Evolutionary conservation across 1,139 yeast genomes (phyloP).

Genomic region (Yamadazyma aaseri): DNA sequence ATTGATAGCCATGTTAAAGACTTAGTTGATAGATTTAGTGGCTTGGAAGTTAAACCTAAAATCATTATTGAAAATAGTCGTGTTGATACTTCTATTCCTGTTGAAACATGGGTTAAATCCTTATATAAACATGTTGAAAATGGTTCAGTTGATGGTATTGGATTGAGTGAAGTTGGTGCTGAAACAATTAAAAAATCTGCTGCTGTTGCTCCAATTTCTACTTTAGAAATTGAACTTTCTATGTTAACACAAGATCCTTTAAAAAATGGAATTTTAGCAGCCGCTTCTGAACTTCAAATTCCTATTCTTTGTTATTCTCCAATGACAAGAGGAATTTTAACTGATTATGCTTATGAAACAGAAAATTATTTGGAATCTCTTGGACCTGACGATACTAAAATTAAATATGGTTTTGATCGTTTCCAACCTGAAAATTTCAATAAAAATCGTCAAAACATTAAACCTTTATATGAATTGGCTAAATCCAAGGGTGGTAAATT

Average conservation of each 20-base stretch:
- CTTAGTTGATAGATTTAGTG: conserved; percentile 41
- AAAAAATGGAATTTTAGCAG: conserved; percentile 57
- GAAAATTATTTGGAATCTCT: conserved; percentile 12
- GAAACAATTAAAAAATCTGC: conserved; percentile 54
- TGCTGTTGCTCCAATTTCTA: conserved; percentile 48
- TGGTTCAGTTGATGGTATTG: conserved; percentile 61
- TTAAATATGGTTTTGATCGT: conserved; percentile 41
- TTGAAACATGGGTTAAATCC: conserved; percentile 47
- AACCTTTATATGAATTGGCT: conserved; percentile 47
- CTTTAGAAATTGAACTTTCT: conserved; percentile 75
- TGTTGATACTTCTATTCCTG: conserved; percentile 49
- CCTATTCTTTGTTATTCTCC: conserved; percentile 80
- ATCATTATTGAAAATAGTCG: conserved; percentile 72
- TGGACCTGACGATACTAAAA: conserved; percentile 41
- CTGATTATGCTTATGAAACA: conserved; percentile 51
- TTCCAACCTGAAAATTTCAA: conserved; percentile 55
- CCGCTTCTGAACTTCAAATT: conserved; percentile 39
- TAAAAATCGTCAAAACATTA: conserved; percentile 48
- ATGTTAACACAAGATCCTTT: conserved; percentile 57
- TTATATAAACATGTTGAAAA: conserved; percentile 49
- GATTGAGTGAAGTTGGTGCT: conserved; percentile 67
- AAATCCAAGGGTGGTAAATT: conserved; percentile 32
- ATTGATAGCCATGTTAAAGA: conserved; percentile 50
- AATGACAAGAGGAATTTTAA: conserved; percentile 70
- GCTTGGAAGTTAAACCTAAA: conserved; percentile 24